A percentile compares a stretch with the other conserved stretches of the same genome.
phyloP scores from a whole-genome alignment of 2,329 filamentous ascomycete species.

The Colletotrichum ledebouriae region DNA sequence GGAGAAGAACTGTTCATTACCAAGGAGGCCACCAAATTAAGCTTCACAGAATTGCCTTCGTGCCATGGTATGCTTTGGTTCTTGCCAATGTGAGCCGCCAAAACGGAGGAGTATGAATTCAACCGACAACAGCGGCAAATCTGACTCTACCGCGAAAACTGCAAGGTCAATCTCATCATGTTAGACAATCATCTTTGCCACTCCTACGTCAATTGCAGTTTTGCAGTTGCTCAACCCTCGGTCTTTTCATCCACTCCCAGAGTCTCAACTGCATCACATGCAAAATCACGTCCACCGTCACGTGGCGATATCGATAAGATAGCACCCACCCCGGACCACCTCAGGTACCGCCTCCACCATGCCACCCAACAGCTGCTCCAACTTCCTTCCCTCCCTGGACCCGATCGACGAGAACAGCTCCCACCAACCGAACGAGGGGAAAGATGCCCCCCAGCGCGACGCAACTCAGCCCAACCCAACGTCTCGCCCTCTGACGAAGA shows the following conservation, averaged over 20 bases:
- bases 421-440: slow-evolving; percentile 12
- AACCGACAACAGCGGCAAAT: too few species aligned
- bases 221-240: not conserved
- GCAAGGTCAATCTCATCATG: too few species aligned
- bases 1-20: not conserved
- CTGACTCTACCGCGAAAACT: too few species aligned
- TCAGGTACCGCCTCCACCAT: slow-evolving; percentile 30
- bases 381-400: slow-evolving; percentile 32
- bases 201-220: not conserved
- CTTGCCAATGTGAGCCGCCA: too few species aligned
- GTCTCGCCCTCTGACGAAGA: not conserved
- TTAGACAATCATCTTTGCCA: not conserved
- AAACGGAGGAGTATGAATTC: too few species aligned
- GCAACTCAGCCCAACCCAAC: not conserved
- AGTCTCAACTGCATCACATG: slow-evolving; percentile 30
- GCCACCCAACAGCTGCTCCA: slow-evolving; percentile 31
- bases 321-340: not conserved
- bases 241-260: not conserved
- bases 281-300: slow-evolving; percentile 34
- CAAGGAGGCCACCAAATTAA: not conserved
- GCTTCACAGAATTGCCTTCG: too few species aligned
- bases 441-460: slow-evolving; percentile 36
- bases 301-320: slow-evolving; percentile 43
- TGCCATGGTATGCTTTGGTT: too few species aligned
- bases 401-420: slow-evolving; percentile 31